Evolutionary conservation across 805 yeast species (phyloP), one percentile per base, ranked within the genome.

Genomic region (Suhomyces prunicola): DNA sequence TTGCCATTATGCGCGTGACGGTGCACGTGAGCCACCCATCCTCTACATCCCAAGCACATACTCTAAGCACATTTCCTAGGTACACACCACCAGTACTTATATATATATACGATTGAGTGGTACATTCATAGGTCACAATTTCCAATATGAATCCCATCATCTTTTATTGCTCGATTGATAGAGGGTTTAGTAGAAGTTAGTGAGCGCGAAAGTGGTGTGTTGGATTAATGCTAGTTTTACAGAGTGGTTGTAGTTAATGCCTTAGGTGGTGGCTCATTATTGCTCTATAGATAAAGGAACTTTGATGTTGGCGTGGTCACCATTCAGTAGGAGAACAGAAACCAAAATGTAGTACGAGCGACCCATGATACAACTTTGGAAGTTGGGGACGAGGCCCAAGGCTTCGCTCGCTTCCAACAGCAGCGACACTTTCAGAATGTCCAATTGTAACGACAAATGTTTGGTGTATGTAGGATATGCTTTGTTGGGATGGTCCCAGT

Each of bases 311-410:
- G 60, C 47, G 29, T 48, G 47, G 15, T 65, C 69, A 9, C 58
- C 57, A 42, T 61, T 63, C 42, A 54, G 56, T 15, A 65, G 54
- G 56, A 57, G 57, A 17, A 65, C 54, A 13, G 55, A 53, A 10
- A 64, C 52, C 33, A 50, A 50, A 22, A 63, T 48, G 52, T 60
- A 67, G 59, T 67, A 67, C 51, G 58, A 59, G 8, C 71, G 58
- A 19, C 69, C 68, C 40, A 66, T 51, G 17, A 67, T 60, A 47
- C 71, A 67, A 40, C 67, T 65, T 50, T 67, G 70, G 53, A 66
- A 67, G 12, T 61, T 58, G 9, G 71, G 71, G 13, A 67, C 67
- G 24, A 67, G 51, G 2, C 57, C 50, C 24, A 57, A 52, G 46
- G 60, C 54, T 5, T 60, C 63, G 12, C 56, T 55, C n/a, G 44